phyloP scores from a whole-genome alignment of 106 monocot species.

The Dendrobium huoshanense region DNA sequence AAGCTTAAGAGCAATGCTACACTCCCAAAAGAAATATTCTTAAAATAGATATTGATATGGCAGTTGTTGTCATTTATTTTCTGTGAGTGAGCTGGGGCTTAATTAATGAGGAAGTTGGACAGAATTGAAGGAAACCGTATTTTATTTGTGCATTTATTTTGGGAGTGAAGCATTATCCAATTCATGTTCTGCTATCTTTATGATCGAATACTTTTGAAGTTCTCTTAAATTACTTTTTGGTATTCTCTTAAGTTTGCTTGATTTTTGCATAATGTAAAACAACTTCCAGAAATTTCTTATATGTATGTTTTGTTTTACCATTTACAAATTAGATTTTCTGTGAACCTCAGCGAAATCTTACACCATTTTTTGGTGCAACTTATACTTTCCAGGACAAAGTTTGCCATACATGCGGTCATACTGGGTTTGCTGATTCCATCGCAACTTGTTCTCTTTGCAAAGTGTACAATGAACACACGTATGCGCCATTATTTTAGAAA shows the following conservation, averaged over 20 bases:
- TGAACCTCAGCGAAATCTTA: neutral
- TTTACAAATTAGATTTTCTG: neutral
- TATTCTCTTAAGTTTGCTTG: neutral
- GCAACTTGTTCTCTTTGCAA: slow-evolving; percentile 7
- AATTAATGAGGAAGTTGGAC: neutral
- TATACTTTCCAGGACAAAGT: slow-evolving; percentile 7
- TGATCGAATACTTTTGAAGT: neutral
- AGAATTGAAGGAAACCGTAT: neutral
- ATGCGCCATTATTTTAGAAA: slow-evolving; percentile 3
- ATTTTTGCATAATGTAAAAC: neutral
- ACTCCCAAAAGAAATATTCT: neutral
- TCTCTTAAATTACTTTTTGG: neutral
- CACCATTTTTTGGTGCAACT: neutral
- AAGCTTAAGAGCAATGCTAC: neutral
- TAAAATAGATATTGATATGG: neutral
- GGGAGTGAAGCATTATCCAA: neutral
- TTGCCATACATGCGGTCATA: slow-evolving; percentile 9
- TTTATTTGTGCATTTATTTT: neutral
- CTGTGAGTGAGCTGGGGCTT: neutral
- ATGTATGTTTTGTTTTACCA: neutral
- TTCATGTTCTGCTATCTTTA: neutral
- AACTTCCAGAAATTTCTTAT: neutral
- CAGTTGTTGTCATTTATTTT: neutral
- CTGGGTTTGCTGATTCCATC: neutral
- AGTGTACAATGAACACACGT: neutral